Evolutionary conservation across 768 basidiomycete genomes (phyloP), one percentile per base, ranked within the genome.

Genomic region (Agaricus blazei): DNA sequence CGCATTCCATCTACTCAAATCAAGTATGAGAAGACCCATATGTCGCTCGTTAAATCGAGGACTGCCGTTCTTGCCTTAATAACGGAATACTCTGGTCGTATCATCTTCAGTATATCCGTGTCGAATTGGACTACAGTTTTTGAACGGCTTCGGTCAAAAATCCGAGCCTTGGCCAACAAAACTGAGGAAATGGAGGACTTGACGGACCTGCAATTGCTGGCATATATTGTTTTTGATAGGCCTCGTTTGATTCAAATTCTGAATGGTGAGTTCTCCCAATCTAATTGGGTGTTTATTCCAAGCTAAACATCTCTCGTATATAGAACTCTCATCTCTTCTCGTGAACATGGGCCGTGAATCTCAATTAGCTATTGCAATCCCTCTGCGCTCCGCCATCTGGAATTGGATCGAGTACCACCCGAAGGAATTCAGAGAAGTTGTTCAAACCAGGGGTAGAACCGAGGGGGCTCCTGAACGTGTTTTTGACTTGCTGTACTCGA

Each of bases 401-500:
- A 92, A 88, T 59, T 96, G 92, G 92, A 84, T 95, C 31, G 84
- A 88, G 29, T 73, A 81, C 24, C 89, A 86, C 63, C 87, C 90
- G 0, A 71, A 74, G 4, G 90, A 97, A 65, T 96, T 85, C 66
- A 85, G 86, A 51, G 85, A 91, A 6, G 77, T 82, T 4, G 76
- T 93, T 37, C 75, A 79, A 9, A 73, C 76, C 3, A 77, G 85
- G 44, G 82, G 85, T 28, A 77, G 73, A 45, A 73, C 90, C 11
- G 94, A 96, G 56, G 90, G 88, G 42, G 83, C 85, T 0, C 87
- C 93, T 0, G 93, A 97, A 65, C 82, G 89, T 7, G 81, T 95
- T 2, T 96, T 93, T 63, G 94, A 97, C 68, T 67, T 88, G 15
- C 70, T 96, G 2, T 85, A 82, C 62, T 75, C 79, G 14, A 75